phyloP scores from a whole-genome alignment of 2,329 filamentous ascomycete genomes.

The Aspergillus floridensis region DNA sequence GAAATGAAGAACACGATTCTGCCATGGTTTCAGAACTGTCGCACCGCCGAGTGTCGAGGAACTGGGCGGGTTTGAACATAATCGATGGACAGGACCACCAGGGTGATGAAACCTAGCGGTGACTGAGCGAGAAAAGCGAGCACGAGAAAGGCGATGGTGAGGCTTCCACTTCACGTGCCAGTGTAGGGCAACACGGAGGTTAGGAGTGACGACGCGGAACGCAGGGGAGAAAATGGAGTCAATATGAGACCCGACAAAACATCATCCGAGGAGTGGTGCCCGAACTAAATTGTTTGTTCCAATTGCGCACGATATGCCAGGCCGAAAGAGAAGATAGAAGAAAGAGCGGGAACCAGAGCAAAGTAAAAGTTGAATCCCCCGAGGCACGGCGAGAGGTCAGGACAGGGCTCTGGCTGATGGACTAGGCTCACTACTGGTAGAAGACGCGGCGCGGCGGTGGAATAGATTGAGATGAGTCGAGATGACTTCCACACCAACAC shows the following conservation, averaged over 20 bases:
- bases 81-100: constrained; percentile 11
- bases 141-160: constrained; percentile 9
- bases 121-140: not conserved
- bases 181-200: constrained; percentile 10
- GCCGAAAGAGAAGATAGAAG: not conserved
- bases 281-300: not conserved
- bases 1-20: constrained; percentile 18
- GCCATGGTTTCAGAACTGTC: constrained; percentile 29
- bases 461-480: constrained; percentile 8
- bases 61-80: constrained; percentile 38
- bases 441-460: constrained; percentile 21
- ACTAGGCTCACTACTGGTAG: not conserved
- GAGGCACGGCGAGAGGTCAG: not conserved
- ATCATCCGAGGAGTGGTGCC: constrained; percentile 12
- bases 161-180: constrained; percentile 21
- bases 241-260: constrained; percentile 12
- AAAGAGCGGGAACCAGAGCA: not conserved
- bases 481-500: not conserved
- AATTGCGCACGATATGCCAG: not conserved
- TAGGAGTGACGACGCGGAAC: constrained; percentile 13
- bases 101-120: not conserved
- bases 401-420: not conserved
- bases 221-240: constrained; percentile 9
- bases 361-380: not conserved
- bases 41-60: constrained; percentile 33